These are phyloP conservation scores for Colletotrichum sp. DNA, from an alignment of 2,329 filamentous ascomycete species.

Conservation along the genomic window DNA sequence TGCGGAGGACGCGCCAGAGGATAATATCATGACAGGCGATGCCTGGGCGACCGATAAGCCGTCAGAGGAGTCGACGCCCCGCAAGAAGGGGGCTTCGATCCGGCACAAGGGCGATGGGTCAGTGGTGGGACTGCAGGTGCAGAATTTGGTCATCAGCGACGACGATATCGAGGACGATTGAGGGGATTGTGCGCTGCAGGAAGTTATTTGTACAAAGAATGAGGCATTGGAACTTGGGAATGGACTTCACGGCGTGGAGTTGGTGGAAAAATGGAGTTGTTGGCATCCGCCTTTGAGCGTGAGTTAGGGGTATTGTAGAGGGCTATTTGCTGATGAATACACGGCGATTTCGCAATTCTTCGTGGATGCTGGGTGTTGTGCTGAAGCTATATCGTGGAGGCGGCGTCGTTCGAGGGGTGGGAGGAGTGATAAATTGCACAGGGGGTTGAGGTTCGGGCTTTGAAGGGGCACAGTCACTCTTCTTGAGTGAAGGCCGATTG, in stretches of 20 bases:
- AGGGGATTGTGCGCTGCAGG: not conserved
- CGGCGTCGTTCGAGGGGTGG: not conserved
- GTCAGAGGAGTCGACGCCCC: constrained; percentile 56
- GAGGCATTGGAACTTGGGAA: not conserved
- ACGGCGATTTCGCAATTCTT: not conserved
- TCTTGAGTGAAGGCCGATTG: not conserved
- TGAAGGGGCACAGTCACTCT: not conserved
- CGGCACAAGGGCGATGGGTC: constrained; percentile 34
- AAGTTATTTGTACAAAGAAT: not conserved
- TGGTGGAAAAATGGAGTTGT: not conserved
- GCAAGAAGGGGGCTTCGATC: constrained; percentile 49
- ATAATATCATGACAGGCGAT: constrained; percentile 40
- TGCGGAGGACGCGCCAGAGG: constrained; percentile 49
- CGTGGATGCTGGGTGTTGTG: not conserved
- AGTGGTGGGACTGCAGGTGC: constrained; percentile 53
- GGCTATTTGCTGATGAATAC: not conserved
- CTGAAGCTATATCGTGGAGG: not conserved
- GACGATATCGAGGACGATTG: constrained; percentile 79
- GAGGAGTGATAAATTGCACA: not conserved
- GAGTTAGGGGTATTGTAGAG: not conserved
- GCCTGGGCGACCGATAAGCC: constrained; percentile 68
- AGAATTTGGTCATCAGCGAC: constrained; percentile 77
- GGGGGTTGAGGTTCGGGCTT: not conserved
- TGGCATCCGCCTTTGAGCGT: not conserved
- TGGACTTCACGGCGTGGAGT: not conserved